These are phyloP conservation scores for Verticillium tricorpus DNA, from an alignment of 2,329 filamentous ascomycete genomes.

Conservation along the genomic window DNA sequence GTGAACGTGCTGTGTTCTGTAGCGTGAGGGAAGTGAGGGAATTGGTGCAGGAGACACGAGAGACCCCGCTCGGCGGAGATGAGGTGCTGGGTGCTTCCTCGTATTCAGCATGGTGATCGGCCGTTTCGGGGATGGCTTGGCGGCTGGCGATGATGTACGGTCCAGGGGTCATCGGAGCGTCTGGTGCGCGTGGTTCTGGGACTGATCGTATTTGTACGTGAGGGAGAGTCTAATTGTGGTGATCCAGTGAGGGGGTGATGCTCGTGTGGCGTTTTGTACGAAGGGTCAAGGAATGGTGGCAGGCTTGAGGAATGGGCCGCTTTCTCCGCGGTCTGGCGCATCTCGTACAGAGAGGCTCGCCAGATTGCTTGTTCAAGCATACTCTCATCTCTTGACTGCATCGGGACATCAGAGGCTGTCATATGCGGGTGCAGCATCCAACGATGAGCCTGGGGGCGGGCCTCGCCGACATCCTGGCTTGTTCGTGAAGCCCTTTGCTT, in stretches of 20 bases:
- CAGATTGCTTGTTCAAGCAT: no score
- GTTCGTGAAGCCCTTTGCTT: no score
- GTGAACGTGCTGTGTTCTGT: not conserved
- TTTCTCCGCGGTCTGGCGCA: no score
- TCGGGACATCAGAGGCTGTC: no score
- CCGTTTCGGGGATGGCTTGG: not conserved
- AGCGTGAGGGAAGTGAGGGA: not conserved
- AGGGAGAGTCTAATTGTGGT: not conserved
- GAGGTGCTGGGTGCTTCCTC: not conserved
- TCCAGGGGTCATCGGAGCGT: not conserved
- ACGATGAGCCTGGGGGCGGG: no score
- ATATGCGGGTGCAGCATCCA: no score
- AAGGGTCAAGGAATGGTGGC: not conserved
- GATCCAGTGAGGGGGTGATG: not conserved
- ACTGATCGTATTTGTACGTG: not conserved
- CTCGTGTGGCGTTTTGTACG: not conserved
- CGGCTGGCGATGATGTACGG: not conserved
- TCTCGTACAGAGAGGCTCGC: no score
- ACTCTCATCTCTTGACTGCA: no score
- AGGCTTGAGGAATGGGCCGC: no score
- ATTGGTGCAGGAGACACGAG: not conserved
- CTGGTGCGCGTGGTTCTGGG: not conserved
- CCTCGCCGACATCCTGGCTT: no score
- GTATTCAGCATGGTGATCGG: not conserved
- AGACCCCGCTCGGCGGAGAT: not conserved